Conservation (phyloP, 345 rosid genomes). For the Citrus hindsii region DNA sequence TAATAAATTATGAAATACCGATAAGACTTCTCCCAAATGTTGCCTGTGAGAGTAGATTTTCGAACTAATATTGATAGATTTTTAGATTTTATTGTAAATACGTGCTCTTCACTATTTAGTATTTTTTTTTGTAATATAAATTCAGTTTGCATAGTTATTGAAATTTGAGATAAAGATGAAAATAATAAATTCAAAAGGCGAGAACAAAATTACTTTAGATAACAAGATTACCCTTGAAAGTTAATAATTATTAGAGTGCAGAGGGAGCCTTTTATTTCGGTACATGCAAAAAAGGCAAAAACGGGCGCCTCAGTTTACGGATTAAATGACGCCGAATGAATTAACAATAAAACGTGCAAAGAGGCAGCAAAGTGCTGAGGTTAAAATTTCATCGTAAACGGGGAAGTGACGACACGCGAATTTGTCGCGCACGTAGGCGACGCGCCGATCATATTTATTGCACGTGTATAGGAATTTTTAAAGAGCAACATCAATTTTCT, state of each 20-base stretch:
- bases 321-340: neutral
- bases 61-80: no score
- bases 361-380: neutral
- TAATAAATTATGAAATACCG: accelerated
- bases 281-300: neutral
- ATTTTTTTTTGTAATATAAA: no score
- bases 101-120: no score
- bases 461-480: neutral
- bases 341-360: neutral
- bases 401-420: neutral
- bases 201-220: no score
- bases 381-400: neutral
- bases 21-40: no score
- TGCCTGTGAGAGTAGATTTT: accelerated
- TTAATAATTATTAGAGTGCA: no score
- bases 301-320: neutral
- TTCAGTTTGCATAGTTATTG: no score
- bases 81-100: no score
- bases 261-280: neutral
- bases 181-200: no score
- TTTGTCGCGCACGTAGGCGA: conserved; percentile 5
- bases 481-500: no score
- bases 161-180: no score
- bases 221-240: no score
- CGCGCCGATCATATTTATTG: neutral